Evolutionary conservation across 2,329 filamentous ascomycete genomes (phyloP).

Genomic region (Aspergillus clavatus): DNA sequence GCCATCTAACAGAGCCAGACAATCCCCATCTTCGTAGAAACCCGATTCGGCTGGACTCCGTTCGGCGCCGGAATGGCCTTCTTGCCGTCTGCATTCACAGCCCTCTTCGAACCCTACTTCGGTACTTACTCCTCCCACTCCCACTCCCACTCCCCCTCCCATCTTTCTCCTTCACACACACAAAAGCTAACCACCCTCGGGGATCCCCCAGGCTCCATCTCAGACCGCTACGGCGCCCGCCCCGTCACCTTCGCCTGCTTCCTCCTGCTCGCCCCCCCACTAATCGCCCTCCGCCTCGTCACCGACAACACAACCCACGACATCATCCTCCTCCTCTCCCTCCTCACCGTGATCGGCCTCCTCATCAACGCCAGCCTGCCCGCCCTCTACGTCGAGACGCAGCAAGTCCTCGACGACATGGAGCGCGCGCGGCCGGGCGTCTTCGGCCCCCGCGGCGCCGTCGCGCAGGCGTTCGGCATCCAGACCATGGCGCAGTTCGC

Average conservation of each 20-base stretch:
- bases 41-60: constrained; percentile 52
- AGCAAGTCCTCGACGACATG: constrained; percentile 49
- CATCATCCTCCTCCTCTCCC: constrained; percentile 59
- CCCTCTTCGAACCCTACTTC: constrained; percentile 57
- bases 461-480: constrained; percentile 62
- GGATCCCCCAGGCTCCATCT: constrained; percentile 43
- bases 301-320: constrained; percentile 52
- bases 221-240: constrained; percentile 57
- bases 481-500: constrained; percentile 59
- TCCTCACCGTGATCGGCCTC: constrained; percentile 58
- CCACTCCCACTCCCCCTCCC: no score
- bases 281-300: constrained; percentile 63
- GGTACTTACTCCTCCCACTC: constrained; percentile 14
- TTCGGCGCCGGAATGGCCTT: constrained; percentile 56
- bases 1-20: no score
- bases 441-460: constrained; percentile 52
- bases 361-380: constrained; percentile 56
- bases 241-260: constrained; percentile 56
- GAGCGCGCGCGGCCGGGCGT: constrained; percentile 62
- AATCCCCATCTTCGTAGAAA: constrained; percentile 52
- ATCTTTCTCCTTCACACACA: no score
- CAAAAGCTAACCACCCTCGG: background rate
- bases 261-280: constrained; percentile 52
- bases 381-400: constrained; percentile 68
- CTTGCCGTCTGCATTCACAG: constrained; percentile 56